Base-by-base conservation (phyloP, 2,329 filamentous ascomycete species). In the Colletotrichum gloeosporioides region DNA sequence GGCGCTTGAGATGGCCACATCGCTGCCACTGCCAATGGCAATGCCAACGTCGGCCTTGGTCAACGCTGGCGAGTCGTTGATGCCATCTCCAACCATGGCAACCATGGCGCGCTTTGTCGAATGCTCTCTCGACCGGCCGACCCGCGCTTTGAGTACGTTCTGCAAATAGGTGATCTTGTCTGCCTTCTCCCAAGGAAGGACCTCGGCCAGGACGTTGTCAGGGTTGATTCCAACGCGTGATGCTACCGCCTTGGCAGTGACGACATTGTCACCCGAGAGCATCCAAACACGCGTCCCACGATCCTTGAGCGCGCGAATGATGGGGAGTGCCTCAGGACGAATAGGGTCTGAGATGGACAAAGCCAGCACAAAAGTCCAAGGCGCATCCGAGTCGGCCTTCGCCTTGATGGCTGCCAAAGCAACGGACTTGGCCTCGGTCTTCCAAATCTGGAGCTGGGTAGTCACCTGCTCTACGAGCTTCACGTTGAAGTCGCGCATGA, bases 191-290 rank as follows among this genome's bases (percentile, higher is more conserved):
- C 93, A 92, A 0, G 96, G 96, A 13, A 98, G 91, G 6, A 98
- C 95, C 78, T 95, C 95, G 13, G 96, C 95, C 77, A 98, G 94
- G 78, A 98, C 93, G 82, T 98, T 95, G 71, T 88, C 86, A 1
- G 88, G 81, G 0, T 92, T 90, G 78, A 98, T 98, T 27, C 95
- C 95, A 22, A 98, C 89, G 80, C 92, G 91, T 3, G 89, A 86
- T 1, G 94, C 96, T 4, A 98, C 95, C 0, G 95, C 95, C 25
- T 90, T 88, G 3, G 96, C 96, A 1, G 96, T 98, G n/a, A 88
- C 92, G n/a, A 88, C 87, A 81, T 98, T 98, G 86, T 98, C 96
- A 34, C 96, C 96, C 0, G 95, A 98, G 49, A 98, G 92, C 95
- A 98, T 98, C 92, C 94, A 98, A 6, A 98, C 94, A 36, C 93